A percentile compares a stretch with the other conserved stretches of the same genome.
phyloP scores from a whole-genome alignment of 2,329 filamentous ascomycete species.

The Ceratocystis cubensis region DNA sequence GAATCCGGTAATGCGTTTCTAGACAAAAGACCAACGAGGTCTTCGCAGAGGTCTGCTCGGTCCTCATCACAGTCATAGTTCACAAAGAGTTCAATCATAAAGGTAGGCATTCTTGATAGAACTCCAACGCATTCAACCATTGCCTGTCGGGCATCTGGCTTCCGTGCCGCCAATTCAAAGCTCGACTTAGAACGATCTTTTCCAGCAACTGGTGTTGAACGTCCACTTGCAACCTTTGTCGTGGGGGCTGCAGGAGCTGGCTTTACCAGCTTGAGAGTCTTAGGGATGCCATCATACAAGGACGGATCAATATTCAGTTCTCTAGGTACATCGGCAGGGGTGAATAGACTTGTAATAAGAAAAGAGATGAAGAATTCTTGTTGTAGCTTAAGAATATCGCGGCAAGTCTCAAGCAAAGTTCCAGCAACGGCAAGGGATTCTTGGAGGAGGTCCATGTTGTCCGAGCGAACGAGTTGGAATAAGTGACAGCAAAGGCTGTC shows the following conservation, averaged over 20 bases:
- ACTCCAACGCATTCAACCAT: constrained; percentile 97
- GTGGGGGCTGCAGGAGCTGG: constrained; percentile 37
- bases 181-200: constrained; percentile 88
- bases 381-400: constrained; percentile 82
- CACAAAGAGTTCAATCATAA: constrained; percentile 89
- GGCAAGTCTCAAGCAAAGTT: constrained; percentile 80
- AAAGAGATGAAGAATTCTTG: constrained; percentile 95
- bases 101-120: constrained; percentile 81
- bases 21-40: constrained; percentile 84
- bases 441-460: constrained; percentile 89
- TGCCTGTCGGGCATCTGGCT: constrained; percentile 88
- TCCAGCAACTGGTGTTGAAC: constrained; percentile 78
- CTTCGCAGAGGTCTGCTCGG: constrained; percentile 81
- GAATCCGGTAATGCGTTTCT: constrained; percentile 94
- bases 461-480: constrained; percentile 90
- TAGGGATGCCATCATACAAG: constrained; percentile 85
- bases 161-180: constrained; percentile 78
- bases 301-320: constrained; percentile 83
- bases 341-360: constrained; percentile 83
- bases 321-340: constrained; percentile 82
- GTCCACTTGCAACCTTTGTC: constrained; percentile 48
- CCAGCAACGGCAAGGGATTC: constrained; percentile 86
- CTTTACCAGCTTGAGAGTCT: constrained; percentile 77
- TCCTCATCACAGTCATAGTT: constrained; percentile 97
- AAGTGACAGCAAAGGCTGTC: constrained; percentile 87